Evolutionary conservation across 805 yeast genomes (phyloP), one percentile per base, ranked within the genome.

Genomic region (Suhomyces tanzawaensis): DNA sequence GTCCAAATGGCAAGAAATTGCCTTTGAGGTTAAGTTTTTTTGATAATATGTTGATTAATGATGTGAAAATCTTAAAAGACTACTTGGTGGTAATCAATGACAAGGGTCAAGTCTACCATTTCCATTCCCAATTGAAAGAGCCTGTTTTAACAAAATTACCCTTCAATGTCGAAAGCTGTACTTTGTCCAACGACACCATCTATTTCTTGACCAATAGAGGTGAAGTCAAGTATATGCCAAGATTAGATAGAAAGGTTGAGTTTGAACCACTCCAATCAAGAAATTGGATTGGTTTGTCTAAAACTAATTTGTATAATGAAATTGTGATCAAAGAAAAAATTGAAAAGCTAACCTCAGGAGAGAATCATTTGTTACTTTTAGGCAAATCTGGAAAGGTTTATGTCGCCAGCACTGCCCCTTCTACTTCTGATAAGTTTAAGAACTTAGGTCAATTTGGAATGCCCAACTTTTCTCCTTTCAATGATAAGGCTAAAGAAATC

Each of bases 391-490:
- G 90, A 1, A 69, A 77, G 23, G 80, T 85, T 0, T 82, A 72
- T 46, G 67, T 85, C 1, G 67, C 79, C 8, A 74, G 85, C 12
- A 79, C 95, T 0, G 47, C 52, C 11, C 56, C 64, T n/a, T 60
- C 67, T 4, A 22, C 29, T 3, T 6, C 21, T 13, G 12, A 21
- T 6, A 12, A 18, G 7, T 24, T 30, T 16, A 31, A 32, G 15
- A 71, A 72, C 32, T 57, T 53, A 48, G 98, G 98, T 3, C 97
- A 93, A 62, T 86, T 76, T 60, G 98, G 97, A 14, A 58, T 87
- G 12, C 93, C 95, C 1, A 60, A 66, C 11, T 76, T 69, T 46
- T 78, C 95, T 1, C 90, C 85, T 40, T 79, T 79, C 51, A 77
- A 58, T 4, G 71, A 77, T 0, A 85, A 67, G 71, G 12, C 72